phyloP scores from a whole-genome alignment of 2,329 filamentous ascomycete genomes.

The Rhynchosporium graminicola region DNA sequence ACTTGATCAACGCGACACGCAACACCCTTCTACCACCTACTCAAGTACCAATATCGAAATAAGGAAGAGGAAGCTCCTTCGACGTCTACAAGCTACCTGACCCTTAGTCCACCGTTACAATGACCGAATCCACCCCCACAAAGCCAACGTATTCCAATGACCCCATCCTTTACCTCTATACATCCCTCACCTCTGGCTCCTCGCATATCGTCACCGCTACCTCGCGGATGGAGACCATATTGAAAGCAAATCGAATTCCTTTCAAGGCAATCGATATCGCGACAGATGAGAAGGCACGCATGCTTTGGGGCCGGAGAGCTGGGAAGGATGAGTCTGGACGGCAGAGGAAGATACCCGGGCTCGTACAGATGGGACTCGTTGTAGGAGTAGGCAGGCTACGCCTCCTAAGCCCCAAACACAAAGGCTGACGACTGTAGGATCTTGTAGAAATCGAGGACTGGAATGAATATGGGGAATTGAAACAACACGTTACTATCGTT shows the following conservation, averaged over 20 bases:
- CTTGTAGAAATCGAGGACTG: slow-evolving; percentile 94
- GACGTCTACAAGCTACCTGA: slow-evolving; percentile 12
- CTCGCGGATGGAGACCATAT: slow-evolving; percentile 91
- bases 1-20: no score
- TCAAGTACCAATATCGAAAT: slow-evolving; percentile 27
- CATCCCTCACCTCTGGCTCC: slow-evolving; percentile 90
- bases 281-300: slow-evolving; percentile 83
- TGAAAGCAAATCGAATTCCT: slow-evolving; percentile 90
- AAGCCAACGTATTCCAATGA: slow-evolving; percentile 50
- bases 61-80: slow-evolving; percentile 5
- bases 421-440: slow-evolving; percentile 59
- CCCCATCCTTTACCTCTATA: slow-evolving; percentile 87
- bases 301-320: slow-evolving; percentile 82
- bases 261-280: slow-evolving; percentile 92
- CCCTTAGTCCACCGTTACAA: slow-evolving; percentile 24
- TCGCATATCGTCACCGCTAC: slow-evolving; percentile 97
- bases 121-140: slow-evolving; percentile 37
- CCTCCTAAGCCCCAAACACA: background rate
- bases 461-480: slow-evolving; percentile 98
- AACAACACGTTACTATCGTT: slow-evolving; percentile 74
- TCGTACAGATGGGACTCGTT: slow-evolving; percentile 85
- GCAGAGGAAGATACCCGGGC: slow-evolving; percentile 76
- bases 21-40: slow-evolving; percentile 19
- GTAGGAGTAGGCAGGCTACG: slow-evolving; percentile 70
- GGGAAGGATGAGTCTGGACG: slow-evolving; percentile 67